Conservation (phyloP, 106 monocot species). For the Dendrobium catenatum region DNA sequence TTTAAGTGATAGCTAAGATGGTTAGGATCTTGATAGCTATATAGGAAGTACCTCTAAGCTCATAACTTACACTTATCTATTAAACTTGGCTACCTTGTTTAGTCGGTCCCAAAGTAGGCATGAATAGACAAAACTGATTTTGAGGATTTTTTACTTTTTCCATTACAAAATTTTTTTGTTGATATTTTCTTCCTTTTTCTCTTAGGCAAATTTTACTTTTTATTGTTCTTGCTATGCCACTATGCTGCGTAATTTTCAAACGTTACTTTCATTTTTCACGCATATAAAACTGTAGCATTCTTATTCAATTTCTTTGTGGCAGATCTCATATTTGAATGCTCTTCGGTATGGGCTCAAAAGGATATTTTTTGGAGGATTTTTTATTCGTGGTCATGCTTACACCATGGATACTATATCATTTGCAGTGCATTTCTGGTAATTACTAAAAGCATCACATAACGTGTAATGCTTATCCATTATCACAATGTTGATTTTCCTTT, state of each 20-base stretch:
- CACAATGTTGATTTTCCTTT: not conserved
- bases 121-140: not conserved
- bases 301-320: slow-evolving; percentile 24
- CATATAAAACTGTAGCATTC: not conserved
- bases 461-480: not conserved
- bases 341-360: slow-evolving; percentile 92
- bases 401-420: slow-evolving; percentile 99
- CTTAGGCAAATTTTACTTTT: not conserved
- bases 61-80: not conserved
- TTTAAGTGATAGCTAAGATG: not conserved
- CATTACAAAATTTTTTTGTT: not conserved
- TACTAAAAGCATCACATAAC: not conserved
- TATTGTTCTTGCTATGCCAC: not conserved
- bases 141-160: not conserved
- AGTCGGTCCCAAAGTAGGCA: not conserved
- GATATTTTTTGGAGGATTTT: slow-evolving; percentile 99
- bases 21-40: not conserved
- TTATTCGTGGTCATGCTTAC: slow-evolving; percentile 98
- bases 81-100: not conserved
- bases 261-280: not conserved
- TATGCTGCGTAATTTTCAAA: not conserved
- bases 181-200: not conserved
- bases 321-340: slow-evolving; percentile 96
- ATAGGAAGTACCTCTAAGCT: not conserved
- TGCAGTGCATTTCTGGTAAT: slow-evolving; percentile 95